phyloP scores from a whole-genome alignment of 1,284 basidiomycete species.

The Trichosporon inkin region DNA sequence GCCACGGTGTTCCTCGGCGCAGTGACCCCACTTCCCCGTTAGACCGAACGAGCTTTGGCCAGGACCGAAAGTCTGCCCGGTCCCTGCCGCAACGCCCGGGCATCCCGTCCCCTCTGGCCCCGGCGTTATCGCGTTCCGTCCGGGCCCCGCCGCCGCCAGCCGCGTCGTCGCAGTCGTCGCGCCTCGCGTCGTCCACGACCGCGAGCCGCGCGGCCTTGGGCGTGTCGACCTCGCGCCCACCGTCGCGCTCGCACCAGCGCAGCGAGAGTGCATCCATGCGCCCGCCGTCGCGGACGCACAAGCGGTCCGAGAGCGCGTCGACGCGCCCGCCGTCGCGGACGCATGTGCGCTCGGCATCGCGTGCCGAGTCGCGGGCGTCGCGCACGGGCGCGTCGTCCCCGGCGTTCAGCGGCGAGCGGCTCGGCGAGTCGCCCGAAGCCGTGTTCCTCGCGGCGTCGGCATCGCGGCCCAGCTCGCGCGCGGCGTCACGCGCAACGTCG shows the following conservation, averaged over 20 bases:
- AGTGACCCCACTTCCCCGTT: slow-evolving; percentile 29
- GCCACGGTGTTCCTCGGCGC: neutral
- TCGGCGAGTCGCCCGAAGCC: neutral
- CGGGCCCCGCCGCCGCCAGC: neutral
- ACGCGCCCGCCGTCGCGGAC: neutral
- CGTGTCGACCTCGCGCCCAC: slow-evolving; percentile 2
- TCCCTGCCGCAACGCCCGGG: slow-evolving; percentile 39
- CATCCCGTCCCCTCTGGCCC: slow-evolving; percentile 45
- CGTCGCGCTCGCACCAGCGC: slow-evolving; percentile 4
- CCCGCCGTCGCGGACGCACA: neutral
- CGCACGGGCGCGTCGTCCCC: neutral
- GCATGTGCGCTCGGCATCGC: neutral
- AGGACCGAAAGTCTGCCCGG: slow-evolving; percentile 11
- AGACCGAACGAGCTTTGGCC: slow-evolving; percentile 3
- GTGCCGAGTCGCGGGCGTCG: neutral
- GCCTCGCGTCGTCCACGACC: neutral
- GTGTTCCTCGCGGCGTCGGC: neutral
- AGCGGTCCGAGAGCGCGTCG: neutral
- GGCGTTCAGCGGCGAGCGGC: neutral
- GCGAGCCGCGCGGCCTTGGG: neutral
- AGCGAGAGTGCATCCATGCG: neutral
- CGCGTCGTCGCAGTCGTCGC: neutral
- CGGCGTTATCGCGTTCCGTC: slow-evolving; percentile 1
- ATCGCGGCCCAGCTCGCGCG: slow-evolving; percentile 8
- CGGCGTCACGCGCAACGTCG: neutral